Base-by-base conservation (phyloP, 2,329 filamentous ascomycete species). In the Trichophaea hybrida region DNA sequence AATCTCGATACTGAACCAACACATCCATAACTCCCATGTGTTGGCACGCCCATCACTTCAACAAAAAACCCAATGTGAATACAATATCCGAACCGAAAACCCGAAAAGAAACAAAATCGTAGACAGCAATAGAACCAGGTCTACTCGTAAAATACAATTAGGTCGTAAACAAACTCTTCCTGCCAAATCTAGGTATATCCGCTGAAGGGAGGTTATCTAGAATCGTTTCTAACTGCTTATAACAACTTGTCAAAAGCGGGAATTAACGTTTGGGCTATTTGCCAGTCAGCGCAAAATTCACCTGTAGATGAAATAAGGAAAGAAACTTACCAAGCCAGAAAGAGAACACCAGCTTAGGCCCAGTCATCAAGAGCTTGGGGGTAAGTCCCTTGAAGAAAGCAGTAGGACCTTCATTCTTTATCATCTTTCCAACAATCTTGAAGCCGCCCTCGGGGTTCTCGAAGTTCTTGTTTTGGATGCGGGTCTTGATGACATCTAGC, bases 311-410 rank as follows among this genome's bases (percentile, higher is more conserved):
- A 24, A 24, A 1, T 3, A 24, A 40, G 13, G n/a, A 55, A 7
- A 12, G 40, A 15, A 37, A 53, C 61, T 38, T 59, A 63, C 61
- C 93, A 71, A 98, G 82, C 93, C 93, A 98, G 83, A 98, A 98
- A 63, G 90, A 96, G 78, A 98, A 98, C 64, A 97, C 93, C 62
- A 98, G 80, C 81, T 98, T 98, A 65, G 93, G 93, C 31, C 93
- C 94, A 13, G 93, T 98, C 93, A 98, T 98, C 70, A 98, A 80
- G 66, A 98, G 82, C 85, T 98, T 98, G 64, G 93, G 93, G 54
- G 89, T 86, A 66, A 98, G 75, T 48, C 93, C 93, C 82, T 98
- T 98, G 82, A 98, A 98, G 81, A 98, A 97, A 69, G 85, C 84
- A 13, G 79, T 76, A 60, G 85, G 72, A 2, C 67, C 93, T 75